Base-by-base conservation (phyloP, 139 green algal species). In the Micractinium sp. region DNA sequence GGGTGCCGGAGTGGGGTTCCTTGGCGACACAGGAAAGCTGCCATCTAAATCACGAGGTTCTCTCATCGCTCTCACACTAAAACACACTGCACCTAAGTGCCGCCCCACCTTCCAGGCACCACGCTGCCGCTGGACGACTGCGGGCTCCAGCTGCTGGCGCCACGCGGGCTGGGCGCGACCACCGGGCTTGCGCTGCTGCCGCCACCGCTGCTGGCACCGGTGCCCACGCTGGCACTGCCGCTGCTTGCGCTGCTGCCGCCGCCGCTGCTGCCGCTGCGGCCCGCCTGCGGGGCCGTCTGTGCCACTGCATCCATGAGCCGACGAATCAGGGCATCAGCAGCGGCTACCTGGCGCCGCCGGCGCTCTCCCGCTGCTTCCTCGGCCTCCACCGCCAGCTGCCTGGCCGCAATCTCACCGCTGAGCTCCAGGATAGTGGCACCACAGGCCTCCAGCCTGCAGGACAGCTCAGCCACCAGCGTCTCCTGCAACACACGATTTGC, bases 81-180 rank as follows among this genome's bases (percentile, higher is more conserved):
- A 16, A 56, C 47, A 56, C 7, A 56, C 47, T 5, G 47, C 9
- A 56, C 9, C 47, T 56, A 56, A 56, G 71, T 18, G 12, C 29
- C 25, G 71, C 7, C 71, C 31, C 29, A 86, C 33, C 81, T 33
- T 35, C 16, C 22, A 35, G 27, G 38, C 53, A 27, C 41, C 29
- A 84, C 83, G 36, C 83, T 87, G 66, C 83, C 83, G 5, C n/a
- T 81, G 14, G 83, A 87, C 0, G 83, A 87, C 66, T 87, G 83
- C 0, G 83, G 83, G 83, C 83, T 87, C 66, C 38, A 47, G 83
- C 36, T 69, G 18, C 5, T 47, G 15, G 82, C 63, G 19, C 36
- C 61, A 61, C 13, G 63, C 63, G 20, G 22, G 63, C 63, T 71
- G 12, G 63, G 20, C 18, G 63, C 82, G 31, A 13, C 53, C 31